Evolutionary conservation across 805 yeast genomes (phyloP).

Genomic region (Saccharomycopsis malanga): DNA sequence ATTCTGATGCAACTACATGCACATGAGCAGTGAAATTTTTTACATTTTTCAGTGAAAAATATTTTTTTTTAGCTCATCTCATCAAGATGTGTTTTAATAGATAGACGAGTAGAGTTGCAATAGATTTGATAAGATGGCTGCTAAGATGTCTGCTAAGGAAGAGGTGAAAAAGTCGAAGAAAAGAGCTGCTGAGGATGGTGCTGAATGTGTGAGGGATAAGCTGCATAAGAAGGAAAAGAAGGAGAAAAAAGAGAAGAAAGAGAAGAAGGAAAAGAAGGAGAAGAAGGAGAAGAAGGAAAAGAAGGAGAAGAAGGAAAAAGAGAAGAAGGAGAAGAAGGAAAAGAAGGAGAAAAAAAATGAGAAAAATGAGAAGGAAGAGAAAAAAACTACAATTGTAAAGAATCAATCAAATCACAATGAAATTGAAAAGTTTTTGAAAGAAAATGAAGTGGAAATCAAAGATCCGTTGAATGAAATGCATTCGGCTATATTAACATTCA

Average conservation of each 20-base stretch:
- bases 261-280: slow-evolving; percentile 25
- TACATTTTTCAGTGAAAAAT: too few relatives aligned
- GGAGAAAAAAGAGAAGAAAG: slow-evolving; percentile 25
- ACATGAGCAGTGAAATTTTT: too few relatives aligned
- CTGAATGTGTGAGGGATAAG: slow-evolving; percentile 21
- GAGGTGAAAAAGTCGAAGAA: background rate
- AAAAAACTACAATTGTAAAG: slow-evolving; percentile 33
- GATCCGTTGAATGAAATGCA: slow-evolving; percentile 45
- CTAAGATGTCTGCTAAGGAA: background rate
- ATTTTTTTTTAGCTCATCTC: too few relatives aligned
- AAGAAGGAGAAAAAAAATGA: slow-evolving; percentile 31
- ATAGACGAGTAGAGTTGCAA: too few relatives aligned
- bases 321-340: slow-evolving; percentile 24
- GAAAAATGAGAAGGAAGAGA: slow-evolving; percentile 33
- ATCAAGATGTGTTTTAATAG: too few relatives aligned
- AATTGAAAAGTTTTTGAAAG: slow-evolving; percentile 52
- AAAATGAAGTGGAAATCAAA: slow-evolving; percentile 74
- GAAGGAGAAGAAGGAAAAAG: slow-evolving; percentile 25
- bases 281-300: slow-evolving; percentile 28
- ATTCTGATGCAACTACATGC: too few relatives aligned
- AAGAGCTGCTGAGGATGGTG: background rate
- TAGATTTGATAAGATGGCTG: too few relatives aligned
- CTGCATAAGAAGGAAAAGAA: slow-evolving; percentile 31
- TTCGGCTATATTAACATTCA: slow-evolving; percentile 66
- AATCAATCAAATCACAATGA: slow-evolving; percentile 44